Conservation (phyloP, 306 rosid genomes). For the Cicer judaicum region DNA sequence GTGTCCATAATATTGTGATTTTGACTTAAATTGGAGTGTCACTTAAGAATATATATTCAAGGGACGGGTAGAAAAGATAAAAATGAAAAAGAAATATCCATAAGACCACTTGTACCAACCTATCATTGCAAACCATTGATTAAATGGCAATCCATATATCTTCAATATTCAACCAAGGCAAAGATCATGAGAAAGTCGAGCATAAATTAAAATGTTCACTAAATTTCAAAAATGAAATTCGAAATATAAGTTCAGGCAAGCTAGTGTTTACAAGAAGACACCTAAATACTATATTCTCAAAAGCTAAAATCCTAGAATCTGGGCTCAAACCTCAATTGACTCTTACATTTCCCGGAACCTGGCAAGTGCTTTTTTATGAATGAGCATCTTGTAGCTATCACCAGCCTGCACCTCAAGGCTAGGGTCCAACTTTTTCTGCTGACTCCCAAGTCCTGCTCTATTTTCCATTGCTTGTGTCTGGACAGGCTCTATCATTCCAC, state of each 20-base stretch:
- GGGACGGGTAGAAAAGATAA: neutral
- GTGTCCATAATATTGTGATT: too few species aligned
- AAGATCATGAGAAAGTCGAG: neutral
- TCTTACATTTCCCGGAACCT: slow-evolving; percentile 90
- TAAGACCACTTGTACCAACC: slow-evolving; percentile 4
- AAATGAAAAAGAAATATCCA: neutral
- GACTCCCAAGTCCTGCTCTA: slow-evolving; percentile 97
- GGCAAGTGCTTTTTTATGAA: slow-evolving; percentile 95
- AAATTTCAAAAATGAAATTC: slow-evolving; percentile 35
- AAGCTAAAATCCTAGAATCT: slow-evolving; percentile 39
- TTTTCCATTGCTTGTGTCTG: slow-evolving; percentile 80
- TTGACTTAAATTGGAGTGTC: neutral
- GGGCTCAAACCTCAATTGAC: slow-evolving; percentile 37
- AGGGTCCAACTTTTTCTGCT: slow-evolving; percentile 87
- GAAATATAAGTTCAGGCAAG: slow-evolving; percentile 34
- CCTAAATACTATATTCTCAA: slow-evolving; percentile 35
- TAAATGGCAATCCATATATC: slow-evolving; percentile 19
- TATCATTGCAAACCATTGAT: slow-evolving; percentile 2
- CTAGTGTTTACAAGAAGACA: slow-evolving; percentile 42
- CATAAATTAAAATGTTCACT: neutral
- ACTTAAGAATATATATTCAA: neutral
- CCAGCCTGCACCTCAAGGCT: slow-evolving; percentile 88
- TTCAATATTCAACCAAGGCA: slow-evolving; percentile 21
- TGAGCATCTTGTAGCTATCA: slow-evolving; percentile 87
- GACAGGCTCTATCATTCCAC: slow-evolving; percentile 95